Evolutionary conservation across 176 grass and related monocot genomes (phyloP).

Genomic region (Bonia amplexicaulis): DNA sequence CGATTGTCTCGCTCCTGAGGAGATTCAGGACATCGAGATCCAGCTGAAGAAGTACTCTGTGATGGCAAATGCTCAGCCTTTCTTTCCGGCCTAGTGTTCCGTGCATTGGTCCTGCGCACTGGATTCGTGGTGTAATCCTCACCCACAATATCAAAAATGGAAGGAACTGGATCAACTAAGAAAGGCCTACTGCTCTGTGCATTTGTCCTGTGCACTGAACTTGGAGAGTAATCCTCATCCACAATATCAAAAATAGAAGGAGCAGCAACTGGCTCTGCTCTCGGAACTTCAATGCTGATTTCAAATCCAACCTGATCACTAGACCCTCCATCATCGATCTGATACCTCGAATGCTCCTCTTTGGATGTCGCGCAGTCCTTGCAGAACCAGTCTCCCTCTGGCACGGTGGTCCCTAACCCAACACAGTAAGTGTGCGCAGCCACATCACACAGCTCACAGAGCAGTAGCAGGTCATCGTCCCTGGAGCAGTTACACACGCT

Average conservation of each 20-base stretch:
- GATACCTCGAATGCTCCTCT: constrained; percentile 51
- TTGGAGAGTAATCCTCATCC: constrained; percentile 11
- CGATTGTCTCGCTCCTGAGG: not conserved
- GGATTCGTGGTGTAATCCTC: constrained; percentile 20
- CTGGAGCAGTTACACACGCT: constrained; percentile 39
- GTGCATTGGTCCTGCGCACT: not conserved
- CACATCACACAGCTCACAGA: constrained; percentile 72
- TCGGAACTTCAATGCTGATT: constrained; percentile 14
- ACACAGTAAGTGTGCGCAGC: constrained; percentile 57
- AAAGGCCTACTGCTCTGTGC: not conserved
- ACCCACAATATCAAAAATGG: constrained; percentile 63
- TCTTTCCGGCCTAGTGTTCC: constrained; percentile 2
- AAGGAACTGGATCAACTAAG: constrained; percentile 21
- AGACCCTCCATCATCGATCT: constrained; percentile 29
- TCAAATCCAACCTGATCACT: constrained; percentile 19
- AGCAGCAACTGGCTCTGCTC: not conserved
- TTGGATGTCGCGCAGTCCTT: constrained; percentile 45
- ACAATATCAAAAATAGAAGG: constrained; percentile 34
- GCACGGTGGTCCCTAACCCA: constrained; percentile 51
- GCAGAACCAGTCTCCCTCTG: constrained; percentile 81
- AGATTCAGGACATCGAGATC: constrained; percentile 3
- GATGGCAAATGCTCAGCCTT: not conserved
- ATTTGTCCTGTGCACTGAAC: not conserved
- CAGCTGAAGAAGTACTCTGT: constrained; percentile 6
- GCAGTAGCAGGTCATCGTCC: constrained; percentile 53